phyloP scores from a whole-genome alignment of 164 flowering plant species.

The Umbilicus rupestris region DNA sequence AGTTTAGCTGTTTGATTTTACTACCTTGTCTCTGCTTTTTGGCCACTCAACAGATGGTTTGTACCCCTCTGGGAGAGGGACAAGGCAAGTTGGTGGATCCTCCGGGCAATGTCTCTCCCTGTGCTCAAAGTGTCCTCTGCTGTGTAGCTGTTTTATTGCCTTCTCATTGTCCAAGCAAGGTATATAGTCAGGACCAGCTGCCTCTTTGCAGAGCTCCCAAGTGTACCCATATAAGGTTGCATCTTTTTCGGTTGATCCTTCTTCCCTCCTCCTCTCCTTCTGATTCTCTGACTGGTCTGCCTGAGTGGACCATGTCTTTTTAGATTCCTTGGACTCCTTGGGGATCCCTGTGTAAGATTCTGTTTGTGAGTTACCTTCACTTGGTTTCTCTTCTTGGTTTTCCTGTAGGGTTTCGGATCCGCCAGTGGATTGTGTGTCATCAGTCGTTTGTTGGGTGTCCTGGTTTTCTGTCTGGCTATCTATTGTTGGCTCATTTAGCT shows the following conservation, averaged over 20 bases:
- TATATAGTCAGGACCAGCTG: constrained; percentile 73
- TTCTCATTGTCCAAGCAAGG: constrained; percentile 90
- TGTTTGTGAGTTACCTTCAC: constrained; percentile 2
- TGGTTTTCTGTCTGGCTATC: too few species aligned
- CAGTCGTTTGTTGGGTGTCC: background rate
- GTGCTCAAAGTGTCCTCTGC: constrained; percentile 60
- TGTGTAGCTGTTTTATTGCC: constrained; percentile 35
- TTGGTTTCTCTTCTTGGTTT: constrained; percentile 1
- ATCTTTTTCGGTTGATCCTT: constrained; percentile 12
- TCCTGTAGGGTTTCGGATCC: constrained; percentile 1
- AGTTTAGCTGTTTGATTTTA: background rate
- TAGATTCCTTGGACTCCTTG: constrained; percentile 55
- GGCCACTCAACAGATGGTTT: constrained; percentile 70
- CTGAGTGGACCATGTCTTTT: constrained; percentile 69
- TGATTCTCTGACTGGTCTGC: constrained; percentile 58
- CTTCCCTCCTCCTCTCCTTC: constrained; percentile 48
- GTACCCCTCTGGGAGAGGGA: constrained; percentile 59
- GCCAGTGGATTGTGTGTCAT: background rate
- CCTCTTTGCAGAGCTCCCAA: constrained; percentile 73
- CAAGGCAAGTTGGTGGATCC: constrained; percentile 66
- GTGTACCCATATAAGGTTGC: constrained; percentile 33
- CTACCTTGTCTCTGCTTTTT: constrained; percentile 75
- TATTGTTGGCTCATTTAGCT: background rate
- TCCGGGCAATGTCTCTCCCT: constrained; percentile 92
- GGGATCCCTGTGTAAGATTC: constrained; percentile 45